Conservation (phyloP, 352 stramenopile genomes). For the Pythium aphanidermatum region DNA sequence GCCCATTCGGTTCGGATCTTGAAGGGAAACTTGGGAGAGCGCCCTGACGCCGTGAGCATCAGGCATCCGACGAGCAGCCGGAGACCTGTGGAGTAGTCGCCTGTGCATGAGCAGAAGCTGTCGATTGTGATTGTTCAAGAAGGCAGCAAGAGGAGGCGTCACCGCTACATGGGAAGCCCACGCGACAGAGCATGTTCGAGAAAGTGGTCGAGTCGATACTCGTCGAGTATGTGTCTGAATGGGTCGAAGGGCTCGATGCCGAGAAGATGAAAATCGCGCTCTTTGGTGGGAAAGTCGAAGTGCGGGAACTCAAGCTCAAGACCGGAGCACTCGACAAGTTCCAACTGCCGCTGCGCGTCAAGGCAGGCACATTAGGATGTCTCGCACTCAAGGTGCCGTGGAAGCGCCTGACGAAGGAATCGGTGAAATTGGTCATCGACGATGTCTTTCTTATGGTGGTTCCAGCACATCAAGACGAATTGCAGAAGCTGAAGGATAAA, state of each 20-base stretch:
- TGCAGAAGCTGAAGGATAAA: slow-evolving; percentile 24
- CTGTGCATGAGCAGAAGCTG: too few species aligned
- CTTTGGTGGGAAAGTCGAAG: slow-evolving; percentile 79
- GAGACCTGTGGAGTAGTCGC: too few species aligned
- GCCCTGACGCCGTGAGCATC: too few species aligned
- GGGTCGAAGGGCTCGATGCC: slow-evolving; percentile 76
- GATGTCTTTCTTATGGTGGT: slow-evolving; percentile 73
- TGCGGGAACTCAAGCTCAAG: slow-evolving; percentile 70
- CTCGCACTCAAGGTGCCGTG: slow-evolving; percentile 80
- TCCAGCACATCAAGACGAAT: slow-evolving; percentile 52
- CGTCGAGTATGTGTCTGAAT: slow-evolving; percentile 84
- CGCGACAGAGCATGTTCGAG: slow-evolving; percentile 85
- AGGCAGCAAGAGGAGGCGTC: neutral
- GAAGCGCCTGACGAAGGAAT: slow-evolving; percentile 76
- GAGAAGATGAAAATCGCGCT: slow-evolving; percentile 87
- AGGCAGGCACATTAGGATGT: slow-evolving; percentile 53
- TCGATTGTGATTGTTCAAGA: too few species aligned
- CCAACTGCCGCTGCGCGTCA: slow-evolving; percentile 70
- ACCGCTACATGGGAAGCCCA: too few species aligned
- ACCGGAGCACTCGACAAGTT: slow-evolving; percentile 69
- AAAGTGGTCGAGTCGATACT: slow-evolving; percentile 80
- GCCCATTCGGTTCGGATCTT: slow-evolving; percentile 19
- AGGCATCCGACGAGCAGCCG: too few species aligned
- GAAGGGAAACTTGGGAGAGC: too few species aligned
- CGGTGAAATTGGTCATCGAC: slow-evolving; percentile 70